Evolutionary conservation across 768 basidiomycete species (phyloP), one percentile per base, ranked within the genome.

Genomic region (Suillus occidentalis): DNA sequence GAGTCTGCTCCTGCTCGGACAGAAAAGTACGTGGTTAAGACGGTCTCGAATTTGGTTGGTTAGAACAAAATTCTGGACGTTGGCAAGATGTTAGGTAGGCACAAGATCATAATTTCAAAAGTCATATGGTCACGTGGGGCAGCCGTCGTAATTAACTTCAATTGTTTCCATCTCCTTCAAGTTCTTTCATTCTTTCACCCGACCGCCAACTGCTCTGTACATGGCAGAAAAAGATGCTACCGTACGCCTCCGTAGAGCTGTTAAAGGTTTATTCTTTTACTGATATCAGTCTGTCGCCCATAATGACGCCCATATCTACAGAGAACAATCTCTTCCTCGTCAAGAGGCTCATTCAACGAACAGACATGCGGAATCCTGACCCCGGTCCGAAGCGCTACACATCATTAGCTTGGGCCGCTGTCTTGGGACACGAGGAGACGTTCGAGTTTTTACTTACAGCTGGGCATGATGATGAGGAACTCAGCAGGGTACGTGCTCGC

Each of bases 271-370:
- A 74, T 67, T 37, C 56, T 16, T 53, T 58, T 59, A 22, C 14
- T 3, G 28, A 28, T 42, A 37, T 60, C 16, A 20, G 18, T 37
- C 10, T 36, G 12, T 57, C 9, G 18, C 20, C 8, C 9, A 31
- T 31, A 59, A 31, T 42, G 6, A 42, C 25, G 68, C 70, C 53
- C 66, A 71, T 36, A 69, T 72, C 50, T 63, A 43, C 73, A 98
- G 96, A 97, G 80, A 96, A 97, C 80, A 97, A 97, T 79, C 87
- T 97, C 68, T 90, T 95, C 70, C 87, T 97, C 66, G 93, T 97
- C 72, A 91, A 89, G 79, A 86, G 96, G 42, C 88, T 98, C 69
- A 83, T 94, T 62, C 87, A 92, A 76, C 81, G 90, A 70, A 90
- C 90, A 10, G 95, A 97, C 72, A 87, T 97, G 82, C 87, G 96